Conservation (phyloP, 116 monocot genomes). For the Zostera marina region DNA sequence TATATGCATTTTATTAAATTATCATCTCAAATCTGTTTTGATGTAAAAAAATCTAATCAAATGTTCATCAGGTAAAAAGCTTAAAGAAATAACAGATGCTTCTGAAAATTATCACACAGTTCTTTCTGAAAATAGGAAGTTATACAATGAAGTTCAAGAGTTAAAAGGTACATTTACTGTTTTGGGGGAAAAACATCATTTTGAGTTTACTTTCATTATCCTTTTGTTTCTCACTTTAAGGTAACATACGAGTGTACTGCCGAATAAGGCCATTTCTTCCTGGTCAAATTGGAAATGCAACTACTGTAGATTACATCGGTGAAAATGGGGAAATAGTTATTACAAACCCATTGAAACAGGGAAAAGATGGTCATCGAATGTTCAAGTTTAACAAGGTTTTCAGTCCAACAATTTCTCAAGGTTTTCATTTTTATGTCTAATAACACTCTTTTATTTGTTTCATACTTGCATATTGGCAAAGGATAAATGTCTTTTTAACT, state of each 20-base stretch:
- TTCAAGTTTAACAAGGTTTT: conserved; percentile 94
- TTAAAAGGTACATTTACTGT: conserved; percentile 48
- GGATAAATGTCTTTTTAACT: not conserved
- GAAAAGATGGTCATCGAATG: conserved; percentile 66
- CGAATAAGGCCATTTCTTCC: conserved; percentile 86
- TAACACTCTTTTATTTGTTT: not conserved
- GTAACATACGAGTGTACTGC: conserved; percentile 93
- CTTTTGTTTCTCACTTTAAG: conserved; percentile 16
- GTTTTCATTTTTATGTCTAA: conserved; percentile 15
- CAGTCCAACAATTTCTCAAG: conserved; percentile 70
- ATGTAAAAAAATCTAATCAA: not conserved
- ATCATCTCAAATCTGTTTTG: not conserved
- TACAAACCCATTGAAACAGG: conserved; percentile 66
- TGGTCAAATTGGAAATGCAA: conserved; percentile 44
- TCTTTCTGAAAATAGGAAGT: conserved; percentile 69
- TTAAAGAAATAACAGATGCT: conserved; percentile 75
- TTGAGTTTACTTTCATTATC: not conserved
- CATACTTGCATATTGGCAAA: not conserved
- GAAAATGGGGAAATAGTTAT: conserved; percentile 78
- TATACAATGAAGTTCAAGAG: conserved; percentile 87
- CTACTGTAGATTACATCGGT: conserved; percentile 58
- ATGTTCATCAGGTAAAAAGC: conserved; percentile 35
- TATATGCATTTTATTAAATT: not conserved
- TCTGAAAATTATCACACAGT: conserved; percentile 79
- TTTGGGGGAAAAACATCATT: not conserved